Evolutionary conservation across 225 moss, liverwort and hornwort species (phyloP), one percentile per base, ranked within the genome.

Genomic region (Straminergon stramineum): DNA sequence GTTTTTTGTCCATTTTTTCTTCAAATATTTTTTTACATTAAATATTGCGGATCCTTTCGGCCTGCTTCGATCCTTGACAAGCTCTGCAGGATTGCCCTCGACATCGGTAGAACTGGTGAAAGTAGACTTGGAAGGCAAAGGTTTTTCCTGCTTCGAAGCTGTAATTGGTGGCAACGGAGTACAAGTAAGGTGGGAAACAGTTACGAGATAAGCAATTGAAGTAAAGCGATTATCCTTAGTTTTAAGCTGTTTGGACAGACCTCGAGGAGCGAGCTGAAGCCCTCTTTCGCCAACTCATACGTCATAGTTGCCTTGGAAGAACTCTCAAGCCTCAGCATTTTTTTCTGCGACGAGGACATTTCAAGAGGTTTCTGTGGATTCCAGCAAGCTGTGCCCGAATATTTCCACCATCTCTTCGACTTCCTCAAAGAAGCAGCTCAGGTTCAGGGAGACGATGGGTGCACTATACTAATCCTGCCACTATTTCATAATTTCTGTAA

Each of bases 151-250:
- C 91, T 97, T 99, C 85, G 97, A 97, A 89, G 96, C 97, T 87
- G 91, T 93, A 67, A 97, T 99, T 83, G 99, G 99, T 90, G 97
- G 97, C 66, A 94, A 91, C 80, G 99, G 99, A 79, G 91, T 99
- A 17, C 99, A 99, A 91, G 90, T 96, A 91, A 89, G 93, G 70
- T 80, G 79, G 82, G 90, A 81, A 65, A 31, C 65, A 81, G 34
- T 56, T 74, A 27, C 73, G 57, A 41, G 7, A 27, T 76, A 58
- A 41, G 21, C 13, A 7, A 35, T 82, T 35, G 43, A 68, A 80
- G 81, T 11, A 17, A 5, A 85, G 10, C 41, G 41, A 80, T 81
- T 71, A 60, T 70, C 60, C 70, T 51, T 45, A 43, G 39, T 56
- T 75, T 8, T 8, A 43, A 76, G 56, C 45, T 75, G 23, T 63